Evolutionary conservation across 2,329 filamentous ascomycete species (phyloP), one percentile per base, ranked within the genome.

Genomic region (Fusarium sp.): DNA sequence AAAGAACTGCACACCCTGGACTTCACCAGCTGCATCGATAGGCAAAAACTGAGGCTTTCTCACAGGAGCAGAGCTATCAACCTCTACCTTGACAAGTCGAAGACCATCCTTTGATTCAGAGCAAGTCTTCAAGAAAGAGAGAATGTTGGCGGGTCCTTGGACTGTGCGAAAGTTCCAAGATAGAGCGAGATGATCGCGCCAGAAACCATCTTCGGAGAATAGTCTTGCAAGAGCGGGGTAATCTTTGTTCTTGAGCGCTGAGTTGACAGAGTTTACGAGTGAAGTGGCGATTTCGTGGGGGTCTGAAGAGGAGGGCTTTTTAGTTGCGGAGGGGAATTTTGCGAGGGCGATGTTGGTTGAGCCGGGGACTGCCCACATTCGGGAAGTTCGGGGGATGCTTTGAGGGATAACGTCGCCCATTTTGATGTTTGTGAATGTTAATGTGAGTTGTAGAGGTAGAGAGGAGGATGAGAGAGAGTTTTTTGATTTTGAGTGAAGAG

Each of bases 171-270:
- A 85, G 42, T 86, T 83, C 88, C 87, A 90, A 1, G 86, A 84
- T 2, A 90, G 75, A 23, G 83, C 85, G 1, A 90, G 80, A 45
- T 89, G 86, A 71, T 90, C 88, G 12, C 88, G 84, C 88, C 88
- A 90, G 77, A 84, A 89, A 60, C 86, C 84, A 23, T 85, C 79
- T 2, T 80, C 70, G 5, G 81, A 49, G 44, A 76, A 76, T 32
- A 74, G 55, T 6, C 71, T 58, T 0, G 81, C 73, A 1, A 85
- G 44, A 3, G 75, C 73, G 4, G 69, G 40, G 44, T 81, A 74
- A 55, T 87, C 79, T 5, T 80, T 75, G 14, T 70, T 75, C 7
- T 71, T 60, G 1, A 89, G 64, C 2, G 77, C 76, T 11, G 78
- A 63, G 71, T 87, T 88, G 71, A 88, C 75, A 2, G 70, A 64